A percentile compares a stretch with the other conserved stretches of the same genome.
Evolutionary conservation across 805 yeast genomes (phyloP).

Genomic region (Torulaspora maleeae): DNA sequence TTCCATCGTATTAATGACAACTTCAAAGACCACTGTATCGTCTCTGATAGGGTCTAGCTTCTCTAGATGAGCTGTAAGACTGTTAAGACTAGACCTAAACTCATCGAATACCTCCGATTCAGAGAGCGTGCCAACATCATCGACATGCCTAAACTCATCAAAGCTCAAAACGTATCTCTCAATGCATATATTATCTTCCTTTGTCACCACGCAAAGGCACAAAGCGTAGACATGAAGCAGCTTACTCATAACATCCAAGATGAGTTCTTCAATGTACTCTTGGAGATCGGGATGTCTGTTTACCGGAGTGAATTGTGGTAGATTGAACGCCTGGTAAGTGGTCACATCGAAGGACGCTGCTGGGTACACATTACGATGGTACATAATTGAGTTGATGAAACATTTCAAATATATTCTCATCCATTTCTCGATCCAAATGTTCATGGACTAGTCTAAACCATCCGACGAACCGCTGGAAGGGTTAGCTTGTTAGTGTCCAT

Average conservation of each 20-base stretch:
- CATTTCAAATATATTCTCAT: conserved; percentile 35
- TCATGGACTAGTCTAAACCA: conserved; percentile 13
- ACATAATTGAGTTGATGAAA: conserved; percentile 37
- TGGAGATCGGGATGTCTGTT: conserved; percentile 46
- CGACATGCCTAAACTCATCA: conserved; percentile 30
- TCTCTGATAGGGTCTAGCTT: conserved; percentile 25
- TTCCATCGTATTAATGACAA: conserved; percentile 28
- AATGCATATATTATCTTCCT: conserved; percentile 21
- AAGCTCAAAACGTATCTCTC: conserved; percentile 33
- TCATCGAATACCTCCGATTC: conserved; percentile 33
- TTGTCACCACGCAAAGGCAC: conserved; percentile 23
- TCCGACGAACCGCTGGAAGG: neutral
- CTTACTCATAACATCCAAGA: conserved; percentile 27
- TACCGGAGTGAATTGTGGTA: conserved; percentile 40
- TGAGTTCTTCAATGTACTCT: conserved; percentile 36
- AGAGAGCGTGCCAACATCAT: conserved; percentile 13
- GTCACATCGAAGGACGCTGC: conserved; percentile 34
- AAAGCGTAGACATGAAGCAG: conserved; percentile 23
- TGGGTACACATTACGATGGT: conserved; percentile 39
- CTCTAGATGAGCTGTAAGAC: conserved; percentile 26
- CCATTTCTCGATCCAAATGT: conserved; percentile 28
- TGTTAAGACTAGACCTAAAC: conserved; percentile 31
- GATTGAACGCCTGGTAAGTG: conserved; percentile 40
- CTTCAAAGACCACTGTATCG: conserved; percentile 27
- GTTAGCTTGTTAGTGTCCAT: neutral